Base-by-base conservation (phyloP, 176 grass and related monocot genomes). In the Eremochloa ophiuroides region DNA sequence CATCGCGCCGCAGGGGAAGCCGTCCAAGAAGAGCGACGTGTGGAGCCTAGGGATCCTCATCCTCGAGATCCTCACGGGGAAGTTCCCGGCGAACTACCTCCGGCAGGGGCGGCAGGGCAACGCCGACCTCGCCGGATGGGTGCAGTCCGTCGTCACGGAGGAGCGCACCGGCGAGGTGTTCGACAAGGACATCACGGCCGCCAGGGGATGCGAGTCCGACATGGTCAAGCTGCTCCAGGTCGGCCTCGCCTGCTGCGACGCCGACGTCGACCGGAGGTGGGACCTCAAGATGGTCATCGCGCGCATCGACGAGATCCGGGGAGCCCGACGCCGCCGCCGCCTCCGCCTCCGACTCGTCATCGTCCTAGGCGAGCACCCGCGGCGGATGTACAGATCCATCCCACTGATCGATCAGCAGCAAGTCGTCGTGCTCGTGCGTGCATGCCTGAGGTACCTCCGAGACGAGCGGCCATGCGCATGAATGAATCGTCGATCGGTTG, bases 1-100 rank as follows among this genome's bases (percentile, higher is more conserved):
- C 81, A 76, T 65, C 29, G 81, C 70, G 20, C 43, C 88, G 72
- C 27, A 82, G 1, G 91, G 88, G 41, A 86, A 84, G 59, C 88
- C 93, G 63, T 90, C 88, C 3, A 99, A 93, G 66, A 99, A 99
- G 90, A 99, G 93, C 68, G 96, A 99, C 62, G 88, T 95, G 12
- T 99, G 96, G 96, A 93, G 88, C 85, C 80, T 95, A 6, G 96
- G 93, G 3, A 74, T 93, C 8, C 92, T 95, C 60, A 90, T 93
- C 48, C 87, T 95, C 7, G 93, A 99, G 87, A 73, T 93, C 4
- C 74, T 95, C 48, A 95, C 96, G 0, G 88, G 90, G 17, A 91
- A 93, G 67, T 89, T 83, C n/a, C 90, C 82, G 35, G 91, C 80
- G 1, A 76, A 66, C 38, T 88, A 90, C 46, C 77, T 88, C 55